Evolutionary conservation across 2,329 filamentous ascomycete species (phyloP), one percentile per base, ranked within the genome.

Genomic region (Botryotinia globosa): DNA sequence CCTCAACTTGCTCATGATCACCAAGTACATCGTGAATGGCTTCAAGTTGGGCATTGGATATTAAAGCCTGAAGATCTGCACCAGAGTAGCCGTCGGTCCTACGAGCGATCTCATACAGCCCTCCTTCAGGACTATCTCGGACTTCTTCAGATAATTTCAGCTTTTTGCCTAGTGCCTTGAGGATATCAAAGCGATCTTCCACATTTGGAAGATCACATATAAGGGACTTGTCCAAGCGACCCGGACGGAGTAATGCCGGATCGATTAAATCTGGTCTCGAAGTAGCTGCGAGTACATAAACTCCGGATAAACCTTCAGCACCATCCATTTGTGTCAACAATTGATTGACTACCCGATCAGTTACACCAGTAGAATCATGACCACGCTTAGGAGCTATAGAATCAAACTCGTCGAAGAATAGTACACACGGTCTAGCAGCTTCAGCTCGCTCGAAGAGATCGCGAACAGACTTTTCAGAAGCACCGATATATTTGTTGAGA

Each of bases 391-490:
- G 96, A 0, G 97, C 97, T 75, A 99, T 98, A 56, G 93, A 94
- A 83, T 99, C 96, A 80, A 99, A 99, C 81, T 99, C 96, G 80
- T 99, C 96, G 80, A 99, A 99, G 86, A 99, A 99, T 14, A 99
- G 86, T 7, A 99, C 93, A 78, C 96, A 98, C 0, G 97, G 97
- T 74, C 92, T 90, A 7, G 96, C 96, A 4, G 96, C 95, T 80
- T 91, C 90, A 0, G 96, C 96, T 59, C 96, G 89, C 80, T 97
- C 95, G 79, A 99, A 99, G 1, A 99, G 86, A 81, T 99, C 96
- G 59, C 97, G 90, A 10, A 99, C 94, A 74, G 91, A 94, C 85
- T 99, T 99, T 80, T 99, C 96, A 42, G 93, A 97, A 0, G 96
- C 96, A 80, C 96, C 96, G 73, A 99, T 99, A 82, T 99, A 99